Evolutionary conservation across 371 early-diverging fungal genomes (phyloP).

Genomic region (Apophysomyces sp.): DNA sequence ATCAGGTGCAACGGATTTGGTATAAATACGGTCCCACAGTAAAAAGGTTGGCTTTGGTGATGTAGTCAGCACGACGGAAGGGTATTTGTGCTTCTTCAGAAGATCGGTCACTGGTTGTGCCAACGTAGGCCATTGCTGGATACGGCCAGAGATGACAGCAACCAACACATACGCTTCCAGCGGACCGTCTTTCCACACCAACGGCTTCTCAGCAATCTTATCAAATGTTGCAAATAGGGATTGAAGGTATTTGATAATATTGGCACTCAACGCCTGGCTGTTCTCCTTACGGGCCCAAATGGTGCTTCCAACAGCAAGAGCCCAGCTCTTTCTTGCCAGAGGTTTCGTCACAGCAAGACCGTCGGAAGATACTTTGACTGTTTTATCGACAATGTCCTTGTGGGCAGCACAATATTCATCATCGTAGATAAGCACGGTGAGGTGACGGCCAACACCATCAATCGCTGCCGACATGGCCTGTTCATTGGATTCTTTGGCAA

Average conservation of each 20-base stretch:
- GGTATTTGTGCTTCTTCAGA: constrained; percentile 43
- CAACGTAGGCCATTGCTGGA: constrained; percentile 39
- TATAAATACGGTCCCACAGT: constrained; percentile 80
- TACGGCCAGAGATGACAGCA: constrained; percentile 46
- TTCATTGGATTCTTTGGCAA: constrained; percentile 81
- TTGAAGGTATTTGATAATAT: constrained; percentile 44
- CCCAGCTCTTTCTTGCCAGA: constrained; percentile 60
- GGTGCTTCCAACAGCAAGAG: constrained; percentile 46
- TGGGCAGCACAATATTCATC: constrained; percentile 43
- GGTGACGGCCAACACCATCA: constrained; percentile 61
- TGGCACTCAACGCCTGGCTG: constrained; percentile 33
- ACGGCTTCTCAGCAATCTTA: constrained; percentile 64
- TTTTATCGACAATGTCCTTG: constrained; percentile 35
- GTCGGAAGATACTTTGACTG: constrained; percentile 48
- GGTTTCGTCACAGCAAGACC: constrained; percentile 63
- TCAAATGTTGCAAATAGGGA: constrained; percentile 57
- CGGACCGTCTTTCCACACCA: constrained; percentile 66
- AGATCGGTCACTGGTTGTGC: constrained; percentile 32
- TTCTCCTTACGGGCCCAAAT: constrained; percentile 45
- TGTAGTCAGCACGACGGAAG: constrained; percentile 28
- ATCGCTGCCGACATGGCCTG: constrained; percentile 64
- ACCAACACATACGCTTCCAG: constrained; percentile 74
- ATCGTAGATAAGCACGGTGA: constrained; percentile 51
- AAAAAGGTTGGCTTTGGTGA: constrained; percentile 70
- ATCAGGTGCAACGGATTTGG: constrained; percentile 65